Conservation (phyloP, 208 protist genomes). For the Leptomonas seymouri region DNA sequence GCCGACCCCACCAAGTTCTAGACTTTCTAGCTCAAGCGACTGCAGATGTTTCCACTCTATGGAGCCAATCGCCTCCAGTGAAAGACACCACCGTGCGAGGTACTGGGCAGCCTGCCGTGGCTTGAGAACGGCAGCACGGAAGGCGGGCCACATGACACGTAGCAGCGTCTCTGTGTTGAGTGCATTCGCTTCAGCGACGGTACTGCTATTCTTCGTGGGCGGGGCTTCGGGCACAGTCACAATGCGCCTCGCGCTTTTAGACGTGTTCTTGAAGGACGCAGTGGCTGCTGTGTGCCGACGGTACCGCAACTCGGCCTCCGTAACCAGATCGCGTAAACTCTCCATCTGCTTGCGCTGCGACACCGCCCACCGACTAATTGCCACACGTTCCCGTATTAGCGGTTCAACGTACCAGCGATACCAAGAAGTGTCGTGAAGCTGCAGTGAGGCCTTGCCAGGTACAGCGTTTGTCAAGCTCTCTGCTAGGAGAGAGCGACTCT, state of each 20-base stretch:
- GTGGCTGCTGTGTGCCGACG: slow-evolving; percentile 2
- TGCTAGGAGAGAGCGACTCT: background rate
- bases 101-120: slow-evolving; percentile 39
- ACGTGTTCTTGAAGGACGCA: background rate
- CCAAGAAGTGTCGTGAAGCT: slow-evolving; percentile 4
- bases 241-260: background rate
- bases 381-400: slow-evolving; percentile 2
- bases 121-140: slow-evolving; percentile 41
- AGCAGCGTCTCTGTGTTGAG: slow-evolving; percentile 43
- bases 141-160: slow-evolving; percentile 35
- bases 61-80: slow-evolving; percentile 54
- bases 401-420: slow-evolving; percentile 7
- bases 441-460: background rate
- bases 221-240: background rate
- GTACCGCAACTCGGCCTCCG: slow-evolving; percentile 13
- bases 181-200: background rate
- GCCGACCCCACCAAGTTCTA: background rate
- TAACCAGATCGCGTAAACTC: slow-evolving; percentile 1
- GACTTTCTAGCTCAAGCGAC: background rate
- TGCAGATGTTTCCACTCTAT: slow-evolving; percentile 50
- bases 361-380: slow-evolving; percentile 3
- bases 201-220: background rate
- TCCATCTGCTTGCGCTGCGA: slow-evolving; percentile 10
- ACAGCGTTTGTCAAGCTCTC: background rate
- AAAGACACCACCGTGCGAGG: slow-evolving; percentile 54